These are phyloP conservation scores for Hibiscus mutabilis DNA, from an alignment of 345 rosid species.

Conservation along the genomic window DNA sequence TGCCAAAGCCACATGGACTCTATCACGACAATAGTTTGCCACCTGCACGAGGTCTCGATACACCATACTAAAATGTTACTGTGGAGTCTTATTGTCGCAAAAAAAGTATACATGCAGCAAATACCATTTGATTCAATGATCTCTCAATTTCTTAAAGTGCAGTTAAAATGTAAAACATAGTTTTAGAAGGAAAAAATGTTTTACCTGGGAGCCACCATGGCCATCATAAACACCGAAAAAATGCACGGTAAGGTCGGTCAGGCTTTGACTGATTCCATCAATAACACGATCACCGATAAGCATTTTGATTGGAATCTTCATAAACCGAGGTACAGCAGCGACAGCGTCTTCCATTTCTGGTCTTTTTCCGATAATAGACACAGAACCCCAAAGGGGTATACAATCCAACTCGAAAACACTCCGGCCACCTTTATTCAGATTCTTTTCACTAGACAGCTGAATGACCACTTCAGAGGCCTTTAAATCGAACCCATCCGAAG, in stretches of 20 bases:
- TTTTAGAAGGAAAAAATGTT: conserved; percentile 1
- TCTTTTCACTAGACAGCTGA: conserved; percentile 52
- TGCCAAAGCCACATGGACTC: conserved; percentile 64
- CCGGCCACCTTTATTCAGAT: conserved; percentile 36
- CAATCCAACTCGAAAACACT: conserved; percentile 80
- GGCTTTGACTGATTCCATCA: conserved; percentile 56
- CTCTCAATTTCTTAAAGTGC: neutral
- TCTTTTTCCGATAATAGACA: conserved; percentile 69
- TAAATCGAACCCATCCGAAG: conserved; percentile 27
- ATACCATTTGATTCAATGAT: neutral
- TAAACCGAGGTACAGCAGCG: conserved; percentile 49
- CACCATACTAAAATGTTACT: conserved; percentile 22
- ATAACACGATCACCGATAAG: conserved; percentile 49
- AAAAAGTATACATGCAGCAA: neutral
- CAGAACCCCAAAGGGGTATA: conserved; percentile 81
- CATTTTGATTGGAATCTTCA: conserved; percentile 76
- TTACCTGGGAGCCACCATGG: conserved; percentile 93
- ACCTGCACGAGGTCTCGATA: conserved; percentile 56
- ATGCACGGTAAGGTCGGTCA: conserved; percentile 67
- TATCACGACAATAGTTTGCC: conserved; percentile 78
- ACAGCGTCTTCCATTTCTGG: conserved; percentile 92
- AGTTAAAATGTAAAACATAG: neutral
- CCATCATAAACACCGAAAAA: conserved; percentile 96
- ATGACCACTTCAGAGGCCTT: conserved; percentile 55
- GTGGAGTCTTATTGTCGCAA: conserved; percentile 1